Evolutionary conservation across 805 yeast species (phyloP).

Genomic region (Tetrapisispora phaffii): DNA sequence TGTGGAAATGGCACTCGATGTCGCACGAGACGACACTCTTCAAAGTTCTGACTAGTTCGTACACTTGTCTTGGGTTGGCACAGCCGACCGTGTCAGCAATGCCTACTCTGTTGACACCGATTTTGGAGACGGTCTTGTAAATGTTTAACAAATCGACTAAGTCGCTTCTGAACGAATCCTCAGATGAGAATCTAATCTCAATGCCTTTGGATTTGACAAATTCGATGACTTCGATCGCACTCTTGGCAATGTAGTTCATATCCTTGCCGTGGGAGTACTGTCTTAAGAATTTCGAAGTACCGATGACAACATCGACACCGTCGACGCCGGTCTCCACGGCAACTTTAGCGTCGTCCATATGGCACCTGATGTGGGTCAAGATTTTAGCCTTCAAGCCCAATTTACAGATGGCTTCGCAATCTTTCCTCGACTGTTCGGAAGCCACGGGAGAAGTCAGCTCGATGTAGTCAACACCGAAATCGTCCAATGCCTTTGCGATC

Average conservation of each 20-base stretch:
- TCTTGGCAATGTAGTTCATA: conserved; percentile 92
- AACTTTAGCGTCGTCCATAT: conserved; percentile 95
- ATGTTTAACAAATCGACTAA: conserved; percentile 90
- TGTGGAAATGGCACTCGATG: conserved; percentile 97
- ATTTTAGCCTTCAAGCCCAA: conserved; percentile 94
- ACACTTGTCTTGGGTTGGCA: conserved; percentile 98
- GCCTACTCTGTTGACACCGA: conserved; percentile 97
- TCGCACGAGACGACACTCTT: conserved; percentile 91
- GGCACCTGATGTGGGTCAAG: conserved; percentile 93
- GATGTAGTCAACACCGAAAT: conserved; percentile 95
- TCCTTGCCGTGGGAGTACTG: conserved; percentile 96
- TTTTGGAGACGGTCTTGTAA: conserved; percentile 91
- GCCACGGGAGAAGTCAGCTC: conserved; percentile 99
- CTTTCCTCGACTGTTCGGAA: conserved; percentile 81
- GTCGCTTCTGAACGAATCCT: conserved; percentile 95
- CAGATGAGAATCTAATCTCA: conserved; percentile 92
- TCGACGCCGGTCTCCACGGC: conserved; percentile 98
- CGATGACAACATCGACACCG: conserved; percentile 97
- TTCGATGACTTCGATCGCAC: conserved; percentile 93
- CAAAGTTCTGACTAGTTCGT: conserved; percentile 88
- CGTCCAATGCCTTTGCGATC: conserved; percentile 93
- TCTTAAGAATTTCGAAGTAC: conserved; percentile 90
- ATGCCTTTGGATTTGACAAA: conserved; percentile 93
- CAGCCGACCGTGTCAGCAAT: conserved; percentile 99
- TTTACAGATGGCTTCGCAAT: conserved; percentile 98